These are phyloP conservation scores for Cicer judaicum DNA, from an alignment of 306 rosid species.

Conservation along the genomic window DNA sequence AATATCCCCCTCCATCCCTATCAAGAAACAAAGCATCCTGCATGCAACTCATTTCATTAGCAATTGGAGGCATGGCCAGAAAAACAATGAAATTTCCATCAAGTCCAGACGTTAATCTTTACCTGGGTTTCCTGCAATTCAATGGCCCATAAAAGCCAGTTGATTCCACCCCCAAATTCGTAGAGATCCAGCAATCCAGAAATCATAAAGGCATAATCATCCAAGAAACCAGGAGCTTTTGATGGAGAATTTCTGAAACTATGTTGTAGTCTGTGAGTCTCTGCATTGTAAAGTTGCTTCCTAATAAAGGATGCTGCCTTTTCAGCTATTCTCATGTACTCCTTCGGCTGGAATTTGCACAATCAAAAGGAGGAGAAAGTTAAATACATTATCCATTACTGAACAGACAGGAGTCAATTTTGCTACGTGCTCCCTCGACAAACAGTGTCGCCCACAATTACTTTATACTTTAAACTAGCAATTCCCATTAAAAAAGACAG, in stretches of 20 bases:
- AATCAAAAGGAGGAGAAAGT: constrained; percentile 36
- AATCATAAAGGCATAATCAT: constrained; percentile 89
- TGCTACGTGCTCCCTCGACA: constrained; percentile 40
- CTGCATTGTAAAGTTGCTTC: constrained; percentile 69
- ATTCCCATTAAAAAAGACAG: constrained; percentile 16
- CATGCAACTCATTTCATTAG: constrained; percentile 44
- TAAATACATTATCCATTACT: constrained; percentile 34
- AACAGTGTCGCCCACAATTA: constrained; percentile 34
- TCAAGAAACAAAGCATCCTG: constrained; percentile 95
- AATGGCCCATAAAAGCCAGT: constrained; percentile 86
- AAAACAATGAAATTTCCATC: constrained; percentile 10
- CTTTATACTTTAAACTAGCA: constrained; percentile 16
- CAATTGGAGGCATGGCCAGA: constrained; percentile 7
- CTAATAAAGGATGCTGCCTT: constrained; percentile 77
- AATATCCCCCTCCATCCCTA: constrained; percentile 89
- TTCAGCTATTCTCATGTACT: constrained; percentile 74
- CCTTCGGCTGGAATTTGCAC: constrained; percentile 65
- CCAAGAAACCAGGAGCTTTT: constrained; percentile 89
- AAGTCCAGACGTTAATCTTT: constrained; percentile 40
- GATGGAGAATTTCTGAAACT: constrained; percentile 90
- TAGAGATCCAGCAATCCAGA: constrained; percentile 86
- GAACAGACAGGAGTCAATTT: constrained; percentile 28
- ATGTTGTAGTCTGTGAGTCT: constrained; percentile 68
- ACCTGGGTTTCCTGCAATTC: constrained; percentile 91
- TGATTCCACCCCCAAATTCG: constrained; percentile 76